These are phyloP conservation scores for Aspergillus oerlinghausenensis DNA, from an alignment of 2,329 filamentous ascomycete species.

Conservation along the genomic window DNA sequence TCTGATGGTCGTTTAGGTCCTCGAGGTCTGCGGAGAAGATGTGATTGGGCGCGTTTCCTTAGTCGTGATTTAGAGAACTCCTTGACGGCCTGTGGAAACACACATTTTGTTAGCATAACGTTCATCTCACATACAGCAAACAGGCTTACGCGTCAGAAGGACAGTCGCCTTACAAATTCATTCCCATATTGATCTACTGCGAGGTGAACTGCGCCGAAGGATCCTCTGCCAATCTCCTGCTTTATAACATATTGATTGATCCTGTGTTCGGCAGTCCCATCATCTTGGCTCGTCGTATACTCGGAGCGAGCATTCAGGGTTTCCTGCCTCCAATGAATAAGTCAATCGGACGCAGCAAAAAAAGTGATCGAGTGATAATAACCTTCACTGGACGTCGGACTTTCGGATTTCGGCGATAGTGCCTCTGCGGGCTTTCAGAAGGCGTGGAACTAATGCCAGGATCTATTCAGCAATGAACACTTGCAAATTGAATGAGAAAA, in stretches of 20 bases:
- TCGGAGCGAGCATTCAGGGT: slow-evolving; percentile 85
- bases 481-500: neutral
- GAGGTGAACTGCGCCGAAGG: slow-evolving; percentile 88
- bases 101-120: slow-evolving; percentile 9
- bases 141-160: neutral
- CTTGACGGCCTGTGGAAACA: slow-evolving; percentile 70
- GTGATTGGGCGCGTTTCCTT: slow-evolving; percentile 83
- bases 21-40: slow-evolving; percentile 67
- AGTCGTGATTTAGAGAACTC: slow-evolving; percentile 93
- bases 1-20: slow-evolving; percentile 50
- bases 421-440: slow-evolving; percentile 59
- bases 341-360: neutral
- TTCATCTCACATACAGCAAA: slow-evolving; percentile 4
- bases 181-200: slow-evolving; percentile 84
- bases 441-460: slow-evolving; percentile 47
- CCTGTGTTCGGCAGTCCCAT: slow-evolving; percentile 73
- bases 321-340: slow-evolving; percentile 54
- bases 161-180: slow-evolving; percentile 69
- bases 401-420: slow-evolving; percentile 59
- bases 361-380: slow-evolving; percentile 3
- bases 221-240: slow-evolving; percentile 94
- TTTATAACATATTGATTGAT: slow-evolving; percentile 95
- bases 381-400: slow-evolving; percentile 61
- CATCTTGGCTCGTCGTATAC: slow-evolving; percentile 77
- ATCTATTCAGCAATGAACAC: slow-evolving; percentile 9